Evolutionary conservation across 2,329 filamentous ascomycete genomes (phyloP).

Genomic region (Exophiala viscosa): DNA sequence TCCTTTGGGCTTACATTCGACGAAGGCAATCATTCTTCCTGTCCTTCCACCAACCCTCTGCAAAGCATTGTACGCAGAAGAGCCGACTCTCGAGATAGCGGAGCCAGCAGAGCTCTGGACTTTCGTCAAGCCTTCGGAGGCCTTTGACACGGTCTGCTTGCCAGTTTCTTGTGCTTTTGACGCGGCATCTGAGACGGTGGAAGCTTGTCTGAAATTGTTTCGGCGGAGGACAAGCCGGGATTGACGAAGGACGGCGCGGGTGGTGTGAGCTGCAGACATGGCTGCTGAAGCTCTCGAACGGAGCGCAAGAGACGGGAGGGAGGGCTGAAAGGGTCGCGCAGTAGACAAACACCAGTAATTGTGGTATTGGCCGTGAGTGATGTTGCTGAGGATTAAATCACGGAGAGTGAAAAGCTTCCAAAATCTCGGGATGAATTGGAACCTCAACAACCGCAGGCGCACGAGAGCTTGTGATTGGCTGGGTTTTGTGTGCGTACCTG

Average conservation of each 20-base stretch:
- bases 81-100: conserved; percentile 69
- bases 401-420: conserved; percentile 30
- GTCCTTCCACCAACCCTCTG: conserved; percentile 78
- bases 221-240: conserved; percentile 46
- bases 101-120: conserved; percentile 77
- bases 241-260: conserved; percentile 46
- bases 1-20: conserved; percentile 68
- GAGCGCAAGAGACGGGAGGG: conserved; percentile 6
- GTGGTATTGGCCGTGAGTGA: conserved; percentile 1
- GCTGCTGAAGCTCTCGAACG: conserved; percentile 30
- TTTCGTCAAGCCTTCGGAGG: conserved; percentile 75
- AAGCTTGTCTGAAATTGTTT: conserved; percentile 44
- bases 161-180: conserved; percentile 45
- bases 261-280: conserved; percentile 41
- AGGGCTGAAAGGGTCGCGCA: conserved; percentile 23
- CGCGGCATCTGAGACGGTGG: conserved; percentile 44
- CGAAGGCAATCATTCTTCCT: conserved; percentile 70
- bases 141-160: conserved; percentile 54
- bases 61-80: conserved; percentile 62
- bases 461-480: conserved; percentile 18
- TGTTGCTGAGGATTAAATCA: conserved; percentile 25
- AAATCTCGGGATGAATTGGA: conserved; percentile 7
- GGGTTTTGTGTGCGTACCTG: no score
- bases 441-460: background rate
- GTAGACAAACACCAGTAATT: conserved; percentile 2